Base-by-base conservation (phyloP, 495 filamentous ascomycete species). In the Penicillium paxilli region DNA sequence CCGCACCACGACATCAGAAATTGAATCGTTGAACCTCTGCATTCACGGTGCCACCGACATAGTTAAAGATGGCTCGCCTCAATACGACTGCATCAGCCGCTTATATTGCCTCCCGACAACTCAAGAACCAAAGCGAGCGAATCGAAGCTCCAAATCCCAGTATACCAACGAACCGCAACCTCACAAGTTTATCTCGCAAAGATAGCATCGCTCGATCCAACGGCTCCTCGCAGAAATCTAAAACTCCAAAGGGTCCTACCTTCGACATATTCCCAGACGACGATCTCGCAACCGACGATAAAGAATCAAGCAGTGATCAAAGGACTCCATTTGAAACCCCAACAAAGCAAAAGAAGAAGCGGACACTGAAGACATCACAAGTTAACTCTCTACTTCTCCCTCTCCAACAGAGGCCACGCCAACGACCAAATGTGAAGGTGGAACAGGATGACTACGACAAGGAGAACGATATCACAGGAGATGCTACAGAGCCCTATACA, bases 401-500 rank as follows among this genome's bases (percentile, higher is more conserved):
- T 4, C 33, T 65, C 10, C 47, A 61, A 20, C 60, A 59, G 40
- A 59, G 52, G 16, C 58, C 63, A 28, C 64, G 62, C 22, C 57
- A 52, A 33, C 58, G 66, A 28, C 57, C 49, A 19, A 61, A 38
- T 12, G 40, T 66, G 22, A 73, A 70, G 49, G 55, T 63, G 40
- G 65, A 68, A 45, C 62, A 54, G 9, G 65, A 66, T 44, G 70
- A 73, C 47, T 72, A 73, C 48, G 72, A 74, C 47, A 78, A 78
- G 55, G 75, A 78, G 40, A 76, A 78, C 51, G 67, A 75, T 30
- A 63, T 69, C 3, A 45, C 62, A 6, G 73, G 72, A 23, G 55
- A 69, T 11, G 59, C 48, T 16, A 46, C 49, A 12, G 60, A 66
- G 12, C 33, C 44, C 21, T 28, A 47, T 35, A 33, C 51, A 17